Percentiles rank a stretch among this genome's conserved stretches.
phyloP scores from a whole-genome alignment of 768 basidiomycete species.

The Hypsizygus marmoreus region DNA sequence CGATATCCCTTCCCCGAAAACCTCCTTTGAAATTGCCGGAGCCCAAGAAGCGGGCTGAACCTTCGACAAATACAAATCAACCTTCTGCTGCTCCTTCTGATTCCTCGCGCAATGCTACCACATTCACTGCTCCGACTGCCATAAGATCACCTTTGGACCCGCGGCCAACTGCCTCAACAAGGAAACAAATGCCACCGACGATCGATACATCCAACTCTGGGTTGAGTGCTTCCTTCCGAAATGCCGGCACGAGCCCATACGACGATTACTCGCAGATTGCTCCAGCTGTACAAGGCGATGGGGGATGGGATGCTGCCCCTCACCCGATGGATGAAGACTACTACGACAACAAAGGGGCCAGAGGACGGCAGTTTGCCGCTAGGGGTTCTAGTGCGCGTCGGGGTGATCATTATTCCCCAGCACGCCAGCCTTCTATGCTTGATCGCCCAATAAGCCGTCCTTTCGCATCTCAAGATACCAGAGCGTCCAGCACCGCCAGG shows the following conservation, averaged over 20 bases:
- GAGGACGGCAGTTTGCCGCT: too few species aligned
- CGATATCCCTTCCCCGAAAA: background rate
- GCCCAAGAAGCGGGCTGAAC: too few species aligned
- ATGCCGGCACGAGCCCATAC: background rate
- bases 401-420: conserved; percentile 19
- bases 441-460: background rate
- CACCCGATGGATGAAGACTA: conserved; percentile 14
- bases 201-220: too few species aligned
- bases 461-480: background rate
- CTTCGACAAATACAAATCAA: too few species aligned
- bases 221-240: background rate
- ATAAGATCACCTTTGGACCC: too few species aligned
- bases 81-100: too few species aligned
- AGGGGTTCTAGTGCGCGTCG: too few species aligned
- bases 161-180: background rate
- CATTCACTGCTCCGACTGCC: too few species aligned
- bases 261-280: conserved; percentile 14
- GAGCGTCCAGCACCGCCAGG: background rate
- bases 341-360: too few species aligned
- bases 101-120: too few species aligned
- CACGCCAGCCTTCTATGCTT: background rate
- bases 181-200: too few species aligned
- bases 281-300: conserved; percentile 10
- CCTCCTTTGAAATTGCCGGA: too few species aligned
- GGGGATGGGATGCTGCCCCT: conserved; percentile 15